phyloP scores from a whole-genome alignment of 805 yeast species.

The Lipomyces orientalis region DNA sequence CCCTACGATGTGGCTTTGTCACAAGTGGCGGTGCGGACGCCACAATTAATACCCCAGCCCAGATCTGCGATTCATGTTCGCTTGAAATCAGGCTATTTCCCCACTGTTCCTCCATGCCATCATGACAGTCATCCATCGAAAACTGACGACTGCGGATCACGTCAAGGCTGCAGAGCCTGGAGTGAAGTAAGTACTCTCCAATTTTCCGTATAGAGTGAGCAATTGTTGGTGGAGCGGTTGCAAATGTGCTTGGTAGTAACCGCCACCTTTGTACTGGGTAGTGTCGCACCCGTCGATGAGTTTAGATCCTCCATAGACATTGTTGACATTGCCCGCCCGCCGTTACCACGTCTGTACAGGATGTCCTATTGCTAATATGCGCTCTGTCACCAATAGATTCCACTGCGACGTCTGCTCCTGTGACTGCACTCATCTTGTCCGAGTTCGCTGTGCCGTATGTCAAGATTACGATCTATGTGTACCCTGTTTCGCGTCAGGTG shows the following conservation, averaged over 20 bases:
- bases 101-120: background rate
- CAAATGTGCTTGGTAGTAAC: background rate
- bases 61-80: background rate
- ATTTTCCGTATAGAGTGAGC: background rate
- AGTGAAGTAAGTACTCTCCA: conserved; percentile 44
- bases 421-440: conserved; percentile 89
- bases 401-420: conserved; percentile 97
- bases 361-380: conserved; percentile 2
- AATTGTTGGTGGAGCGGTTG: background rate
- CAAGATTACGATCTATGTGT: conserved; percentile 96
- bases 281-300: background rate
- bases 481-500: conserved; percentile 91
- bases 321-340: background rate
- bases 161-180: conserved; percentile 47
- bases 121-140: conserved; percentile 50
- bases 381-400: conserved; percentile 50
- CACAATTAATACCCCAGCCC: background rate
- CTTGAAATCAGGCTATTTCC: background rate
- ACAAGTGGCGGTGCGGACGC: background rate
- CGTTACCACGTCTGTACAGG: background rate
- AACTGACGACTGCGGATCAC: conserved; percentile 44
- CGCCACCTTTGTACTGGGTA: background rate
- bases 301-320: background rate
- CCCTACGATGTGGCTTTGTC: background rate
- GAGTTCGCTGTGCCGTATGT: conserved; percentile 91